phyloP scores from a whole-genome alignment of 352 stramenopile genomes.

The Pythium dissimile region DNA sequence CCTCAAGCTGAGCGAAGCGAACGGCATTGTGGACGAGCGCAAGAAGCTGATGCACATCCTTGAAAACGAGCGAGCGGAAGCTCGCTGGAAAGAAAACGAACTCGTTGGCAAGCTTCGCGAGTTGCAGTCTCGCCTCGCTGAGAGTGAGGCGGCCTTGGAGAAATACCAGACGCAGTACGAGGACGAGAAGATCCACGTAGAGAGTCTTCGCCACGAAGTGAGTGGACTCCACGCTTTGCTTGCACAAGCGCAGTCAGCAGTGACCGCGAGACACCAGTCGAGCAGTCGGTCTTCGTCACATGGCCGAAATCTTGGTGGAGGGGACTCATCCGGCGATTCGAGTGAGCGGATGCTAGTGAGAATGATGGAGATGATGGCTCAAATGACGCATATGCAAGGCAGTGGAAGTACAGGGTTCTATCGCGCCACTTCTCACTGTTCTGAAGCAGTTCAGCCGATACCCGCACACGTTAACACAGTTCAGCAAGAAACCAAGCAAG shows the following conservation, averaged over 20 bases:
- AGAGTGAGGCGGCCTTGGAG: constrained; percentile 46
- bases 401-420: neutral
- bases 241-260: constrained; percentile 50
- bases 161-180: constrained; percentile 74
- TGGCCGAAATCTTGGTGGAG: constrained; percentile 1
- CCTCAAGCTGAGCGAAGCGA: constrained; percentile 55
- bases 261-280: constrained; percentile 30
- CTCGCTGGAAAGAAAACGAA: constrained; percentile 59
- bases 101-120: constrained; percentile 44
- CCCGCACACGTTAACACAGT: neutral
- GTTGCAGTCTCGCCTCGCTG: constrained; percentile 39
- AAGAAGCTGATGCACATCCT: constrained; percentile 46
- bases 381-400: constrained; percentile 18
- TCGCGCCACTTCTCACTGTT: neutral
- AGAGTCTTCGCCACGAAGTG: constrained; percentile 66
- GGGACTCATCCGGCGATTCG: constrained; percentile 21
- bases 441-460: neutral
- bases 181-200: constrained; percentile 72
- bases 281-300: neutral
- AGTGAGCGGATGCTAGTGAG: constrained; percentile 36
- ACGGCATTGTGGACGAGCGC: constrained; percentile 43
- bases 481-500: neutral
- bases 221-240: constrained; percentile 57
- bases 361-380: constrained; percentile 68
- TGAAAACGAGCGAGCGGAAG: constrained; percentile 49